phyloP scores from a whole-genome alignment of 129 eudicot genomes.

The Pittosporum tobira region DNA sequence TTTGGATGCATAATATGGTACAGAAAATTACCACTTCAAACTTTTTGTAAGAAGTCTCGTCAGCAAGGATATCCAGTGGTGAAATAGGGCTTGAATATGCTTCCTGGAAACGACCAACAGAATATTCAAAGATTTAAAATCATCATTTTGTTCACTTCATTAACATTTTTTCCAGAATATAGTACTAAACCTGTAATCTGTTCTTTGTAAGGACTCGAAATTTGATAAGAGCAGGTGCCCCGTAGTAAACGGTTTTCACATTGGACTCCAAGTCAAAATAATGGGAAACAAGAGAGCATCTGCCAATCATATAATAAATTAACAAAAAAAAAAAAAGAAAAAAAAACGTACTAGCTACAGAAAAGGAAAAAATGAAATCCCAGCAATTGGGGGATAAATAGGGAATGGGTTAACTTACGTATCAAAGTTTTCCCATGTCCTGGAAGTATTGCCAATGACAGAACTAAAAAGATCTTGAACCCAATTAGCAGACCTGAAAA shows the following conservation, averaged over 20 bases:
- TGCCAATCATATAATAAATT: slow-evolving; percentile 6
- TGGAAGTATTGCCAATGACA: slow-evolving; percentile 50
- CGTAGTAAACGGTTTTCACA: slow-evolving; percentile 29
- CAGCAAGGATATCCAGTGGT: slow-evolving; percentile 48
- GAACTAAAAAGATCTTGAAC: slow-evolving; percentile 33
- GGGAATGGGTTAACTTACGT: slow-evolving; percentile 24
- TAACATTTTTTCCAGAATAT: neutral
- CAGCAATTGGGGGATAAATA: neutral
- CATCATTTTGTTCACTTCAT: neutral
- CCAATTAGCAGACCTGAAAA: slow-evolving; percentile 49
- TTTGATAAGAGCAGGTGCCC: slow-evolving; percentile 42
- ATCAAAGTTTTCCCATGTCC: slow-evolving; percentile 54
- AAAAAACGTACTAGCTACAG: neutral
- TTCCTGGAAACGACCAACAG: slow-evolving; percentile 20
- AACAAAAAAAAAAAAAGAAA: neutral
- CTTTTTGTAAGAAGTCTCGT: slow-evolving; percentile 15
- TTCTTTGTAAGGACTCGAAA: slow-evolving; percentile 32
- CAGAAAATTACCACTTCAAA: slow-evolving; percentile 25
- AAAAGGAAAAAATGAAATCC: too few species aligned
- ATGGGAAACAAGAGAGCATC: slow-evolving; percentile 42
- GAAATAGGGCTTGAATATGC: slow-evolving; percentile 61
- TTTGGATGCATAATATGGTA: neutral
- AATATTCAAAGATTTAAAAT: neutral
- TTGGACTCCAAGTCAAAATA: slow-evolving; percentile 42
- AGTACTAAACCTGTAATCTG: slow-evolving; percentile 35